Evolutionary conservation across 2,329 filamentous ascomycete genomes (phyloP).

Genomic region (Cladosporium oxysporum): DNA sequence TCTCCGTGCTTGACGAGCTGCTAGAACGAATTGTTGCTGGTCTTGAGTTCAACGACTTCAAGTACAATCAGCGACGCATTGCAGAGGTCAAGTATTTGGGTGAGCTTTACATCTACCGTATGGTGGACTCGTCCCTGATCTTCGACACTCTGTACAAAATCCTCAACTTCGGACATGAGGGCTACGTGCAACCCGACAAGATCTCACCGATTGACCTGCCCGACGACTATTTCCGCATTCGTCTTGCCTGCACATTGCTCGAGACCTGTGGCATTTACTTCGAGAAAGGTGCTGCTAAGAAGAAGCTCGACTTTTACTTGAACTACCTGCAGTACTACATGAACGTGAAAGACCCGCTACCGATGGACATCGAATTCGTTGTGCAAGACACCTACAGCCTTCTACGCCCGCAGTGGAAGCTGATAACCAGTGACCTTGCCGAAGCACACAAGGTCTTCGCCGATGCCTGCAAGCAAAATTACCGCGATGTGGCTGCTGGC

Average conservation of each 20-base stretch:
- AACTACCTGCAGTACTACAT: constrained; percentile 98
- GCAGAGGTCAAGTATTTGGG: constrained; percentile 95
- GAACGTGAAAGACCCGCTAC: constrained; percentile 81
- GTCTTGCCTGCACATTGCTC: constrained; percentile 81
- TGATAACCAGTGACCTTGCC: constrained; percentile 70
- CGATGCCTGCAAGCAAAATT: constrained; percentile 85
- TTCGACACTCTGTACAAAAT: constrained; percentile 96
- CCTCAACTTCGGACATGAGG: constrained; percentile 83
- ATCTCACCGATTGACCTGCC: constrained; percentile 79
- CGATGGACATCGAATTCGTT: constrained; percentile 97
- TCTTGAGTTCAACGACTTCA: constrained; percentile 94
- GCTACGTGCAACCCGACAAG: constrained; percentile 74
- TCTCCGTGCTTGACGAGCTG: constrained; percentile 87
- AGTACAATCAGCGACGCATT: constrained; percentile 91
- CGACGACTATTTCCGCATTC: constrained; percentile 95
- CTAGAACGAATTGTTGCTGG: constrained; percentile 86
- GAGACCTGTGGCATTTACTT: constrained; percentile 98
- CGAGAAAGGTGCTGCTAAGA: constrained; percentile 87
- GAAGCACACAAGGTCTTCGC: constrained; percentile 84
- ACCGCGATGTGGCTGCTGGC: constrained; percentile 74
- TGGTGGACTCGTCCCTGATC: constrained; percentile 92
- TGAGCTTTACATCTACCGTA: constrained; percentile 95
- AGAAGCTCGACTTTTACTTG: constrained; percentile 97
- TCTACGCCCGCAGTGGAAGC: constrained; percentile 88
- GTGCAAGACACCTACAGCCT: constrained; percentile 87